phyloP scores from a whole-genome alignment of 192 early-diverging fungal genomes.

The Geosiphon pyriformis region DNA sequence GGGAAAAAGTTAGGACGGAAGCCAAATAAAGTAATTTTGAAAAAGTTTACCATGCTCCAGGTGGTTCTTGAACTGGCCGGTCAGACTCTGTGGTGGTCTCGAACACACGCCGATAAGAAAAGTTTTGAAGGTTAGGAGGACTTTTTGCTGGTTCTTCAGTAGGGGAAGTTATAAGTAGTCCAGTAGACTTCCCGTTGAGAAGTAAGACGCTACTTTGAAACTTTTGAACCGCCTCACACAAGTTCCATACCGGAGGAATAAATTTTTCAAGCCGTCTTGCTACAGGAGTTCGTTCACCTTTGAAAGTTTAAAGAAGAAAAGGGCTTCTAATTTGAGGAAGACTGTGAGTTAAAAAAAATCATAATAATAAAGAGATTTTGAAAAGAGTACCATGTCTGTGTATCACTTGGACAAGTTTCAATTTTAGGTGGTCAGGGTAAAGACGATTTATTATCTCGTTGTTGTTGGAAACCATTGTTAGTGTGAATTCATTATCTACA shows the following conservation, averaged over 20 bases:
- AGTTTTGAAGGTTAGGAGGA: too few relatives aligned
- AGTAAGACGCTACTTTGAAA: constrained; percentile 28
- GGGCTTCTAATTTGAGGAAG: not conserved
- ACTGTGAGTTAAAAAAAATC: not conserved
- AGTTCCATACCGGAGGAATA: constrained; percentile 33
- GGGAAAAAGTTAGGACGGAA: too few relatives aligned
- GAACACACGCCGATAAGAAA: too few relatives aligned
- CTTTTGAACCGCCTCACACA: constrained; percentile 29
- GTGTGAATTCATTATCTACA: too few relatives aligned
- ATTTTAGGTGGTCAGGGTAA: not conserved
- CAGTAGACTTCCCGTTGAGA: constrained; percentile 12
- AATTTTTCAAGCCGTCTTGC: constrained; percentile 24
- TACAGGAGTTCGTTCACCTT: constrained; percentile 43
- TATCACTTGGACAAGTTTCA: constrained; percentile 34
- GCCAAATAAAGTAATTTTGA: too few relatives aligned
- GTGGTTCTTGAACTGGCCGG: too few relatives aligned
- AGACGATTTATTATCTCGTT: not conserved
- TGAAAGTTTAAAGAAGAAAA: too few relatives aligned
- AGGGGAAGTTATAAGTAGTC: not conserved
- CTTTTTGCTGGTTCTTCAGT: not conserved
- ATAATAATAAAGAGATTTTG: not conserved
- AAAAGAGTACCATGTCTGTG: constrained; percentile 38
- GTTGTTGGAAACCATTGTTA: too few relatives aligned
- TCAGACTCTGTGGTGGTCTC: too few relatives aligned
- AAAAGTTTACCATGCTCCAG: constrained; percentile 5